Conservation (phyloP, 345 rosid species). For the Mangifera indica region DNA sequence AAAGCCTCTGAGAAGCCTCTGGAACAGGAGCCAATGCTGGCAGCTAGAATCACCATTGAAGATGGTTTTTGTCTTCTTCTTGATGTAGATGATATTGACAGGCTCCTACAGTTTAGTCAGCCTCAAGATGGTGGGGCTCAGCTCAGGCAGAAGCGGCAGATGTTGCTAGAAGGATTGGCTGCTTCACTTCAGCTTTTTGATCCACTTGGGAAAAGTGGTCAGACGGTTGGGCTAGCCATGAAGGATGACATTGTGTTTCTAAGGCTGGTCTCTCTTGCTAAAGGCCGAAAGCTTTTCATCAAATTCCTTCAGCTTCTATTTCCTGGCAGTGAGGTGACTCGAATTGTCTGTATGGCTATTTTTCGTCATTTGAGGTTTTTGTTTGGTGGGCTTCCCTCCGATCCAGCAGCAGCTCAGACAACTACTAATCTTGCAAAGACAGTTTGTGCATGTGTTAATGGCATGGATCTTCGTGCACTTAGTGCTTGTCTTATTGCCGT, state of each 20-base stretch:
- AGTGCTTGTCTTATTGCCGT: slow-evolving; percentile 96
- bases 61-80: slow-evolving; percentile 71
- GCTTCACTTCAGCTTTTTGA: slow-evolving; percentile 89
- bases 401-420: slow-evolving; percentile 62
- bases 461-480: slow-evolving; percentile 85
- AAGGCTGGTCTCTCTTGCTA: slow-evolving; percentile 72
- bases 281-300: slow-evolving; percentile 71
- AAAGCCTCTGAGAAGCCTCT: slow-evolving; percentile 66
- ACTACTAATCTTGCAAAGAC: slow-evolving; percentile 57
- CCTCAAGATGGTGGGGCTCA: slow-evolving; percentile 84
- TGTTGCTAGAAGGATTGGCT: slow-evolving; percentile 79
- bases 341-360: slow-evolving; percentile 86
- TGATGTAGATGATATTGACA: slow-evolving; percentile 85
- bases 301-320: slow-evolving; percentile 71
- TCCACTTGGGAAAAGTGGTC: slow-evolving; percentile 71
- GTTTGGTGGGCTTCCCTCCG: slow-evolving; percentile 78
- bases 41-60: slow-evolving; percentile 90
- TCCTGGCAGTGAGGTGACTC: slow-evolving; percentile 81
- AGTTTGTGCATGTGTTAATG: slow-evolving; percentile 58
- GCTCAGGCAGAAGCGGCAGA: slow-evolving; percentile 69
- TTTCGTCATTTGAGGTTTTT: slow-evolving; percentile 90
- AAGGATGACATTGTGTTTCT: slow-evolving; percentile 84
- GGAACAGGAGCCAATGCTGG: slow-evolving; percentile 94
- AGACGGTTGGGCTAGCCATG: slow-evolving; percentile 42
- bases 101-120: slow-evolving; percentile 63